Evolutionary conservation across 2,329 filamentous ascomycete genomes (phyloP).

Genomic region (Exophiala dermatitidis): DNA sequence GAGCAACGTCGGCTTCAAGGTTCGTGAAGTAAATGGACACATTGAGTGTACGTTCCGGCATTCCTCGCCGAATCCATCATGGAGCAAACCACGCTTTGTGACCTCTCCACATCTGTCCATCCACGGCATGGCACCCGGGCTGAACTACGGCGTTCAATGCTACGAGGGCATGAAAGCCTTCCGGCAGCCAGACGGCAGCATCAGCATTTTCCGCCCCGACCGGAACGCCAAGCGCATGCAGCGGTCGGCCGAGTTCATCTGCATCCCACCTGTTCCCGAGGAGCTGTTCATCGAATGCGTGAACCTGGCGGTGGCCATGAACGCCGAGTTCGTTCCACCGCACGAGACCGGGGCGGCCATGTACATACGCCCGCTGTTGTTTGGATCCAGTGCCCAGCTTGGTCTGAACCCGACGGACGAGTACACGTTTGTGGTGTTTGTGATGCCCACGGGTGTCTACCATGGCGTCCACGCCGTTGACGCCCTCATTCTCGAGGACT

Average conservation of each 20-base stretch:
- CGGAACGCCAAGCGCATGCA: conserved; percentile 80
- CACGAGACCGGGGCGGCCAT: conserved; percentile 82
- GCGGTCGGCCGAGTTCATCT: conserved; percentile 74
- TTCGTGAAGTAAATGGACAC: conserved; percentile 93
- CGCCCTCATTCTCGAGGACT: conserved; percentile 81
- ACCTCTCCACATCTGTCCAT: conserved; percentile 76
- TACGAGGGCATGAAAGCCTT: conserved; percentile 99
- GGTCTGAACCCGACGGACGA: conserved; percentile 81
- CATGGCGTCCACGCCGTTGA: conserved; percentile 84
- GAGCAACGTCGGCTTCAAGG: conserved; percentile 84
- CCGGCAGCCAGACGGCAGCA: conserved; percentile 62
- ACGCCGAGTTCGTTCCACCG: conserved; percentile 85
- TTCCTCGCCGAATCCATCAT: conserved; percentile 41
- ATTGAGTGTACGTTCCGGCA: conserved; percentile 78
- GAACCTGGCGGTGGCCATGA: conserved; percentile 73
- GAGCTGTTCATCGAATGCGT: conserved; percentile 69
- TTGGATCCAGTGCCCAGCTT: conserved; percentile 79
- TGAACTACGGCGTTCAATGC: conserved; percentile 96
- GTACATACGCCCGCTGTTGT: conserved; percentile 85
- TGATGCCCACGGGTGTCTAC: conserved; percentile 86
- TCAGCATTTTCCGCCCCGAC: conserved; percentile 81
- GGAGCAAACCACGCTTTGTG: conserved; percentile 62
- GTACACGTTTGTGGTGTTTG: conserved; percentile 85
- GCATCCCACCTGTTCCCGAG: conserved; percentile 71
- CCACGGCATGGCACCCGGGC: conserved; percentile 87